A percentile compares a stretch with the other conserved stretches of the same genome.
phyloP scores from a whole-genome alignment of 2,329 filamentous ascomycete genomes.

The Microsporum ferrugineum region DNA sequence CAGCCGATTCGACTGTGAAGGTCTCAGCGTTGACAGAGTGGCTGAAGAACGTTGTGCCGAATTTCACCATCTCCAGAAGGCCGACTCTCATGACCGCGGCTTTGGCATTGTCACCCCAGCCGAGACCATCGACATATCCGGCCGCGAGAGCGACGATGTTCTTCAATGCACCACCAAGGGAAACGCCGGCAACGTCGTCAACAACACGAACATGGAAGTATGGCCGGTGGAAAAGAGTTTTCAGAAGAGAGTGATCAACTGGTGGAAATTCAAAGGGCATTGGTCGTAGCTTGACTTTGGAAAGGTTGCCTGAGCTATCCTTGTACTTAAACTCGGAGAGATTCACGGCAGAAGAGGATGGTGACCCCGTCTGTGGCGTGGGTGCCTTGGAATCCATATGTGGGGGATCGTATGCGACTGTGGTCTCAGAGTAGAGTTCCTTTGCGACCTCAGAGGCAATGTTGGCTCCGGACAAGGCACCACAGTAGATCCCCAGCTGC shows the following conservation, averaged over 20 bases:
- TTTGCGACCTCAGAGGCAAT: constrained; percentile 88
- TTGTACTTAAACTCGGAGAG: constrained; percentile 48
- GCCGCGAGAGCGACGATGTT: constrained; percentile 92
- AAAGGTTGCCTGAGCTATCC: constrained; percentile 55
- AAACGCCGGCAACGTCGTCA: constrained; percentile 90
- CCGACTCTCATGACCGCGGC: constrained; percentile 97
- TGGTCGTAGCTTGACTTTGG: constrained; percentile 59
- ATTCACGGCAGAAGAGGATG: constrained; percentile 38
- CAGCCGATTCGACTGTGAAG: constrained; percentile 93
- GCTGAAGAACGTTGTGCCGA: constrained; percentile 85
- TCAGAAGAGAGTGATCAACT: constrained; percentile 72
- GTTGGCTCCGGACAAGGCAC: constrained; percentile 89
- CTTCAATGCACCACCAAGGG: constrained; percentile 86
- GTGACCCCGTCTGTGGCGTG: constrained; percentile 45
- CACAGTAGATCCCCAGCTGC: constrained; percentile 88
- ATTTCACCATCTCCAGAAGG: constrained; percentile 90
- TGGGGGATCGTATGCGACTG: constrained; percentile 89
- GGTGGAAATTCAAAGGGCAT: constrained; percentile 74
- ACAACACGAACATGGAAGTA: constrained; percentile 97
- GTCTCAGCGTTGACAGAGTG: constrained; percentile 69
- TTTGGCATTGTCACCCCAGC: constrained; percentile 98
- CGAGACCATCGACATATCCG: constrained; percentile 86
- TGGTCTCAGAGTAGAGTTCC: constrained; percentile 96
- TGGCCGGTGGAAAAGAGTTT: constrained; percentile 79
- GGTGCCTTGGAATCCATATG: constrained; percentile 71